Evolutionary conservation across 176 grass and related monocot species (phyloP).

Genomic region (Oryza rufipogon): DNA sequence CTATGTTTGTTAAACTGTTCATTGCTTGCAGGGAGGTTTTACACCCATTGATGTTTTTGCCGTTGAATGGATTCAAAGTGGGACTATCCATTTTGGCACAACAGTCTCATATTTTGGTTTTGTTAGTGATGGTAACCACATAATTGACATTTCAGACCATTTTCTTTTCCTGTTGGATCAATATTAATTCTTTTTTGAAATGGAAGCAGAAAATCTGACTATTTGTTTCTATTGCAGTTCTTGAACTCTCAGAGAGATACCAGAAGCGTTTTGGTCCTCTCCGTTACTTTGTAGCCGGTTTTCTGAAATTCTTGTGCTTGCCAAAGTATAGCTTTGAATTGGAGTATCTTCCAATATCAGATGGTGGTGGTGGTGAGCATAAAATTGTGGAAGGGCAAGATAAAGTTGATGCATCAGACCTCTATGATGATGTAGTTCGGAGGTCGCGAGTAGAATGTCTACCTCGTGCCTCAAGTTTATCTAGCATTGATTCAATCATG

Average conservation of each 20-base stretch:
- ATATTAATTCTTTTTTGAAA: background rate
- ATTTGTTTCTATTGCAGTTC: conserved; percentile 69
- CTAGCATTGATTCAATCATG: conserved; percentile 96
- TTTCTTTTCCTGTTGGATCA: conserved; percentile 1
- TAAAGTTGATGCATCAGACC: conserved; percentile 60
- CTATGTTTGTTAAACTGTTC: conserved; percentile 10
- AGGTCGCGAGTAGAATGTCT: conserved; percentile 85
- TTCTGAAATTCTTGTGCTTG: conserved; percentile 93
- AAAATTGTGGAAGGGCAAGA: conserved; percentile 48
- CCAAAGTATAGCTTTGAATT: conserved; percentile 95
- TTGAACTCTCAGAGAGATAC: conserved; percentile 96
- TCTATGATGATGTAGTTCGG: conserved; percentile 73
- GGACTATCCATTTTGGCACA: conserved; percentile 82
- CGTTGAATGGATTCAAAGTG: conserved; percentile 95
- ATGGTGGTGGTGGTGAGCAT: conserved; percentile 49
- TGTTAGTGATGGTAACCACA: conserved; percentile 88
- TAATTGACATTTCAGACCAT: conserved; percentile 27
- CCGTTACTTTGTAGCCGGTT: conserved; percentile 94
- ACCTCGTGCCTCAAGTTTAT: conserved; percentile 90
- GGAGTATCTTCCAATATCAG: conserved; percentile 82
- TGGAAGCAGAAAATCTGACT: conserved; percentile 19
- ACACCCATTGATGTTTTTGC: conserved; percentile 94
- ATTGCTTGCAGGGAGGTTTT: conserved; percentile 75
- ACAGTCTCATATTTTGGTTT: conserved; percentile 99
- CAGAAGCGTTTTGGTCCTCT: conserved; percentile 93